Conservation (phyloP, 305 asterid species). For the Ruellia speciosa region DNA sequence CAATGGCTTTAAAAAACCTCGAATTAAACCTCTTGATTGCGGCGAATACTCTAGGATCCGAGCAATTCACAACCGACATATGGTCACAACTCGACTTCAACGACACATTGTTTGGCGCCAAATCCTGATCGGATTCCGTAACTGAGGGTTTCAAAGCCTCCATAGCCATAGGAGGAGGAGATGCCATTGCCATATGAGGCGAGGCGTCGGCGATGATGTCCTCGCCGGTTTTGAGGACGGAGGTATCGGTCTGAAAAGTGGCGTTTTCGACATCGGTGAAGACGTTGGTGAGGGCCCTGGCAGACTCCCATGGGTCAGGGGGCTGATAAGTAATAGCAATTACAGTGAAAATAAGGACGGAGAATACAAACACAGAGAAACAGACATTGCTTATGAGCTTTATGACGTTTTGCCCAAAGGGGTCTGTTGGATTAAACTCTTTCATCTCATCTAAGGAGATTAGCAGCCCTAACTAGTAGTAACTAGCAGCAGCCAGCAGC, state of each 20-base stretch:
- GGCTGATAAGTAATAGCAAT: slow-evolving; percentile 77
- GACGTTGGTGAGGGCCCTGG: slow-evolving; percentile 39
- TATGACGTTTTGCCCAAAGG: slow-evolving; percentile 40
- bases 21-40: slow-evolving; percentile 52
- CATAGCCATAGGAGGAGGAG: too few relatives aligned
- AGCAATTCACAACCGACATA: slow-evolving; percentile 50
- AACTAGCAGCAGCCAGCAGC: too few relatives aligned
- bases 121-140: slow-evolving; percentile 59
- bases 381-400: slow-evolving; percentile 50
- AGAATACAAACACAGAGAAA: slow-evolving; percentile 64
- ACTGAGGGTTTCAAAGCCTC: too few relatives aligned
- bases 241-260: slow-evolving; percentile 53
- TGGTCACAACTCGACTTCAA: slow-evolving; percentile 60
- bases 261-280: slow-evolving; percentile 46
- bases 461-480: not conserved
- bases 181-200: too few relatives aligned
- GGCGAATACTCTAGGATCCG: slow-evolving; percentile 60
- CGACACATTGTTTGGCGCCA: too few relatives aligned
- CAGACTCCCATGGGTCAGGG: slow-evolving; percentile 87
- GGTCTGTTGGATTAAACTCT: slow-evolving; percentile 36
- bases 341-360: slow-evolving; percentile 43
- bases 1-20: slow-evolving; percentile 47
- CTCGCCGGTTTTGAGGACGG: slow-evolving; percentile 83
- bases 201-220: too few relatives aligned
- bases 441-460: slow-evolving; percentile 22